Percentiles rank a stretch among this genome's conserved stretches.
phyloP scores from a whole-genome alignment of 352 stramenopile genomes.

The Globisporangium solare region DNA sequence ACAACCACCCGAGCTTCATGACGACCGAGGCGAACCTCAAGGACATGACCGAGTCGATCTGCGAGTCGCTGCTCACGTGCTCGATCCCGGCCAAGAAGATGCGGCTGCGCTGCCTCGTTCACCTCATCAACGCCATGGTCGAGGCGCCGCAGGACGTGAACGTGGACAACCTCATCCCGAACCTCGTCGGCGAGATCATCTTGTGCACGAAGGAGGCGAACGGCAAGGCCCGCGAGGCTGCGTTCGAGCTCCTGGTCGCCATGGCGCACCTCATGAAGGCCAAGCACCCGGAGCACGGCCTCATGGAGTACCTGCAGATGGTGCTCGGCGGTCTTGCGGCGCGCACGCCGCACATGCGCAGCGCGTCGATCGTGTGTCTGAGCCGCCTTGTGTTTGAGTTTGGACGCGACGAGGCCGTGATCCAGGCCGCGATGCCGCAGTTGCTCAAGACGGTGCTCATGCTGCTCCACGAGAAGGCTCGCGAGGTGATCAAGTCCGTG shows the following conservation, averaged over 20 bases:
- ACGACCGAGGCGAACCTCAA: slow-evolving; percentile 74
- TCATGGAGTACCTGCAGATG: slow-evolving; percentile 91
- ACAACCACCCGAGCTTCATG: slow-evolving; percentile 80
- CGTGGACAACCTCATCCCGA: slow-evolving; percentile 83
- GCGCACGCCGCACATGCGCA: slow-evolving; percentile 94
- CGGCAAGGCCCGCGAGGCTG: slow-evolving; percentile 87
- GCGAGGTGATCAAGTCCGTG: slow-evolving; percentile 96
- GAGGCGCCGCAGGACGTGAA: slow-evolving; percentile 60
- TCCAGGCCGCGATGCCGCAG: slow-evolving; percentile 77
- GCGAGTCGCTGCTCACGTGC: slow-evolving; percentile 91
- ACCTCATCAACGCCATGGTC: slow-evolving; percentile 75
- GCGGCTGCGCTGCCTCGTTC: slow-evolving; percentile 88
- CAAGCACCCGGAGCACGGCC: slow-evolving; percentile 60
- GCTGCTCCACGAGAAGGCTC: slow-evolving; percentile 90
- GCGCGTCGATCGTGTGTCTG: slow-evolving; percentile 92
- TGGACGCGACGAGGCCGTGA: slow-evolving; percentile 61
- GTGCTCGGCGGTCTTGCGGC: slow-evolving; percentile 91
- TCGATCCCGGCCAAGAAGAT: slow-evolving; percentile 95
- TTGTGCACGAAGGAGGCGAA: slow-evolving; percentile 97
- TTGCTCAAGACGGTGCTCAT: slow-evolving; percentile 92
- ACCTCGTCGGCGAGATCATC: slow-evolving; percentile 94
- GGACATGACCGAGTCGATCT: slow-evolving; percentile 92
- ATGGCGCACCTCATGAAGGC: slow-evolving; percentile 74
- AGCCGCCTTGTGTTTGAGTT: slow-evolving; percentile 95
- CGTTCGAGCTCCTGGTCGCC: slow-evolving; percentile 80